Percentiles rank a stretch among this genome's conserved stretches.
Evolutionary conservation across 257 asterid species (phyloP).

Genomic region (Capsicum pubescens): DNA sequence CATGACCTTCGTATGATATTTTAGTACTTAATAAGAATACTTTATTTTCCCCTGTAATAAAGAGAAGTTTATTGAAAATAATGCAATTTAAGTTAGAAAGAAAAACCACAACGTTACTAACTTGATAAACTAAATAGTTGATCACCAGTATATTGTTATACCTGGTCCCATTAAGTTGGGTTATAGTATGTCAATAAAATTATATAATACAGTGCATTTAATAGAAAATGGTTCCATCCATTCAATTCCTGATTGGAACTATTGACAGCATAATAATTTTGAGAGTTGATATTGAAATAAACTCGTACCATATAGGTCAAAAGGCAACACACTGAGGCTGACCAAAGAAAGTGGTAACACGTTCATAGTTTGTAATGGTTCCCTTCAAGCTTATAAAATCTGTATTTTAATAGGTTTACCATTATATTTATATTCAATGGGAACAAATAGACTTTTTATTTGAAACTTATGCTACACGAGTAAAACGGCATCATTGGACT

Average conservation of each 20-base stretch:
- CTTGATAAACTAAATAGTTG: not conserved
- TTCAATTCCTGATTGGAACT: not conserved
- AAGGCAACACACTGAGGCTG: not conserved
- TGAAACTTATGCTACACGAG: not conserved
- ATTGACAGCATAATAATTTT: not conserved
- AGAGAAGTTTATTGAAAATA: not conserved
- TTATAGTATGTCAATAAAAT: not conserved
- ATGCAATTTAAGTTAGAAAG: not conserved
- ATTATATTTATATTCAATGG: not conserved
- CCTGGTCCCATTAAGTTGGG: not conserved
- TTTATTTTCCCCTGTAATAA: not conserved
- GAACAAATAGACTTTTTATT: not conserved
- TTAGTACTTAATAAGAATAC: not conserved
- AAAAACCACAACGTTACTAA: not conserved
- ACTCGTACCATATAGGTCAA: not conserved
- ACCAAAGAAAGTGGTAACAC: not conserved
- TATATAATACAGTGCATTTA: not conserved
- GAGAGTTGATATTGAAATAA: not conserved
- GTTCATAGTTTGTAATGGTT: not conserved
- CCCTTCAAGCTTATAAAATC: not conserved
- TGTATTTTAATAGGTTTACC: not conserved
- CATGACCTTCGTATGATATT: not conserved
- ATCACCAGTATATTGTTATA: not conserved
- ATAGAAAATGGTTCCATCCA: not conserved
- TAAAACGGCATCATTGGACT: not conserved